Conservation (phyloP, 192 early-diverging fungal species). For the Spinellus fusiger region DNA sequence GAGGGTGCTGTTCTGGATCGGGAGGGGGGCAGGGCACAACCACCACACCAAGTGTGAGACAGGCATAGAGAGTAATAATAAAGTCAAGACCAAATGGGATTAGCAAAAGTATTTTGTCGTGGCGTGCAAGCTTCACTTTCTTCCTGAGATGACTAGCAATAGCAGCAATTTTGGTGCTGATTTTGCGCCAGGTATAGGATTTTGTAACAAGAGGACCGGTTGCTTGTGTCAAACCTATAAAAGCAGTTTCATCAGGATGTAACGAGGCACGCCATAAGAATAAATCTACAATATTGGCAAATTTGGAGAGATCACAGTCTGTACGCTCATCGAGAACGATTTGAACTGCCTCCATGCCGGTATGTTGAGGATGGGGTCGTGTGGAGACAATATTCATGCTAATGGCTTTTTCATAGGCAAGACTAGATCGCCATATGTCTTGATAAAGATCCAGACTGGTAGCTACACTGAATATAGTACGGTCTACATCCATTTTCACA, state of each 20-base stretch:
- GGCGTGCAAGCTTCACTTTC: slow-evolving; percentile 43
- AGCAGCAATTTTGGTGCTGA: slow-evolving; percentile 57
- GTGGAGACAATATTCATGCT: slow-evolving; percentile 13
- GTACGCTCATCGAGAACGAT: slow-evolving; percentile 68
- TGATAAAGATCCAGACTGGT: slow-evolving; percentile 37
- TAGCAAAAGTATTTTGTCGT: slow-evolving; percentile 56
- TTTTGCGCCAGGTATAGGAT: slow-evolving; percentile 63
- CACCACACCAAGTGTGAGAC: slow-evolving; percentile 70
- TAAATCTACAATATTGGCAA: slow-evolving; percentile 64
- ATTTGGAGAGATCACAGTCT: slow-evolving; percentile 58
- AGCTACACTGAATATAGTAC: slow-evolving; percentile 59
- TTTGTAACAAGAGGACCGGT: slow-evolving; percentile 53
- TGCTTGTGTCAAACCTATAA: slow-evolving; percentile 46
- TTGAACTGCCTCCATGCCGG: slow-evolving; percentile 57
- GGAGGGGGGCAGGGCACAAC: slow-evolving; percentile 65
- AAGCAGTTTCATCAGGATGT: slow-evolving; percentile 60
- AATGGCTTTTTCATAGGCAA: slow-evolving; percentile 27
- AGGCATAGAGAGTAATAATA: slow-evolving; percentile 67
- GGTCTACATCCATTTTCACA: slow-evolving; percentile 52
- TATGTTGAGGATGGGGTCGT: slow-evolving; percentile 56
- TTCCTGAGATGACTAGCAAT: slow-evolving; percentile 61
- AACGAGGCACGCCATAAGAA: slow-evolving; percentile 66
- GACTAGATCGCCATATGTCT: slow-evolving; percentile 41
- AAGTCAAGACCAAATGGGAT: slow-evolving; percentile 68
- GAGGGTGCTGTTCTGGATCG: slow-evolving; percentile 55